A percentile compares a stretch with the other conserved stretches of the same genome.
These are phyloP conservation scores for Phytophthora ohioensis DNA, from an alignment of 352 stramenopile species.

Conservation along the genomic window DNA sequence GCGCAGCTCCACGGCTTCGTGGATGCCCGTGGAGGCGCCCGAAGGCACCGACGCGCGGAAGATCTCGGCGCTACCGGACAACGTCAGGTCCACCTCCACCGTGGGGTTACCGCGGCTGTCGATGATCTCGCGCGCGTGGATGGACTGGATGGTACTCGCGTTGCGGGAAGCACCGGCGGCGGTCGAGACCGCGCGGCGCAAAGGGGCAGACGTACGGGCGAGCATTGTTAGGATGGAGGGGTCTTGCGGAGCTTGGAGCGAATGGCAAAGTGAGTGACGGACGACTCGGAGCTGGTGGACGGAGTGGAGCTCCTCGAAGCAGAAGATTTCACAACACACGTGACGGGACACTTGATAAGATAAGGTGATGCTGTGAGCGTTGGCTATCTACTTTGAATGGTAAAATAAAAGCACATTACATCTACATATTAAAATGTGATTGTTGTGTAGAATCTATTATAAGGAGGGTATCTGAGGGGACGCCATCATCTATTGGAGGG, in stretches of 20 bases:
- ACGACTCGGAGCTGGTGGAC: constrained; percentile 14
- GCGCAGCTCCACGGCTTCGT: constrained; percentile 95
- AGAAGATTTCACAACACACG: constrained; percentile 18
- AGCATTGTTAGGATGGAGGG: constrained; percentile 27
- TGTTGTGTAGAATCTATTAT: not conserved
- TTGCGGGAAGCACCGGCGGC: constrained; percentile 37
- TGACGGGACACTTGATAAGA: constrained; percentile 1
- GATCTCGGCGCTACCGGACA: constrained; percentile 74
- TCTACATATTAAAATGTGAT: not conserved
- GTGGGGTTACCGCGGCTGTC: constrained; percentile 92
- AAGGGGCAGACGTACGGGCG: constrained; percentile 19
- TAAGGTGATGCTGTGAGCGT: not conserved
- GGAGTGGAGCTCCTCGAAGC: constrained; percentile 17
- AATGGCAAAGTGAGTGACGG: constrained; percentile 32
- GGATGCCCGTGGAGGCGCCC: constrained; percentile 96
- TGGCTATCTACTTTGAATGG: not conserved
- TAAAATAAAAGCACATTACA: not conserved
- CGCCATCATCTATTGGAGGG: constrained; percentile 5
- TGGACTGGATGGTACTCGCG: constrained; percentile 78
- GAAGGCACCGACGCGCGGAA: constrained; percentile 96
- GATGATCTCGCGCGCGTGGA: constrained; percentile 84
- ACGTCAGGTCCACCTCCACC: constrained; percentile 87
- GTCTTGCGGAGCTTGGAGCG: constrained; percentile 20
- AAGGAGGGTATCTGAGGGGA: not conserved
- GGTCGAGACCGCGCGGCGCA: constrained; percentile 24